Evolutionary conservation across 139 green algal species (phyloP).

Genomic region (Chlorella sorokiniana): DNA sequence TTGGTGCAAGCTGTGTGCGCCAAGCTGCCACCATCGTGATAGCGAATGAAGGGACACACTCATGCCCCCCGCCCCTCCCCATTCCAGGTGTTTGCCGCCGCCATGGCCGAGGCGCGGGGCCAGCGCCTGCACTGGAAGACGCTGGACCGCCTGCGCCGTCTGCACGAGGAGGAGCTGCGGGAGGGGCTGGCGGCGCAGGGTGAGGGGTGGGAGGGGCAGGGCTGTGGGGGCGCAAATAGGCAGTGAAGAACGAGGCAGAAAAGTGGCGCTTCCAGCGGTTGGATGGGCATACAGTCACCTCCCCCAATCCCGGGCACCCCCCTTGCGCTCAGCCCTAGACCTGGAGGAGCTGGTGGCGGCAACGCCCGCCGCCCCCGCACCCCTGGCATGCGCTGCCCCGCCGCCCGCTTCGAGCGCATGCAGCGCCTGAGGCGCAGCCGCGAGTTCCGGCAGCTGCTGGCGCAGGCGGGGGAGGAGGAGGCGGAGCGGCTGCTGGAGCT

Average conservation of each 20-base stretch:
- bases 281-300: not conserved
- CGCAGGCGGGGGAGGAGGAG: not conserved
- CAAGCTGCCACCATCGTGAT: too few relatives aligned
- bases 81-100: constrained; percentile 23
- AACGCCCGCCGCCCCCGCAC: not conserved
- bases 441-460: constrained; percentile 20
- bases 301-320: not conserved
- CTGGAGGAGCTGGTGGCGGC: constrained; percentile 1
- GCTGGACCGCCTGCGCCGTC: constrained; percentile 24
- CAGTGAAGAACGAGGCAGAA: too few relatives aligned
- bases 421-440: constrained; percentile 22
- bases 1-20: too few relatives aligned
- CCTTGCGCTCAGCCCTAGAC: constrained; percentile 1
- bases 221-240: too few relatives aligned
- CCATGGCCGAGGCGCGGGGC: constrained; percentile 14
- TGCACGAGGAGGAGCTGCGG: constrained; percentile 30
- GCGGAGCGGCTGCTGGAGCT: not conserved
- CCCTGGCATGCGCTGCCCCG: not conserved
- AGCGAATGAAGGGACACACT: too few relatives aligned
- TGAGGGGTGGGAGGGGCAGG: too few relatives aligned
- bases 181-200: not conserved
- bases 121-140: constrained; percentile 13
- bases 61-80: too few relatives aligned
- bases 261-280: too few relatives aligned
- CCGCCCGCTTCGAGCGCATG: constrained; percentile 14